Evolutionary conservation across 441 rosid species (phyloP), one percentile per base, ranked within the genome.

Genomic region (Adansonia rubrostipa): DNA sequence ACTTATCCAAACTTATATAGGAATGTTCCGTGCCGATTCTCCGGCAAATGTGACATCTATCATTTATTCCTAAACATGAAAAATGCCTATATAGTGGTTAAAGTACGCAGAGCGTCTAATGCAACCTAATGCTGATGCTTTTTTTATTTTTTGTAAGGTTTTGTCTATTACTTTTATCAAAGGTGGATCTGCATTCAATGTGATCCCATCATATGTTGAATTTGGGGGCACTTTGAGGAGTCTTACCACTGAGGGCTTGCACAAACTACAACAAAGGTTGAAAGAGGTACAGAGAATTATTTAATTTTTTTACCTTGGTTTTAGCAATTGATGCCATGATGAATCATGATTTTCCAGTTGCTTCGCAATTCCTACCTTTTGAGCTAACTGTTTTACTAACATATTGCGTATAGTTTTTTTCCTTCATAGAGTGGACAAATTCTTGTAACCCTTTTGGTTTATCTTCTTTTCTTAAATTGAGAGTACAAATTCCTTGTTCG

Each of bases 141-240:
- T n/a, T 33, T 33, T 33, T 3, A 33, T 82, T 80, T 63, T 69
- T 33, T 85, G 86, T n/a, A 84, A 95, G 97, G 96, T 95, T 62
- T 72, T 95, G 10, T 91, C 97, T 54, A 86, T 95, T 81, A 89
- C 96, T 56, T 88, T 78, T 77, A 84, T 95, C 66, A 88, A 83
- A 85, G 89, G 88, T 28, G 91, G 92, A 61, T 80, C 82, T 62
- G 86, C 90, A 60, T 75, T 84, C 65, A 89, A 87, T 71, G 84
- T 76, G 54, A 86, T 90, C 84, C 96, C 95, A 2, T 69, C 86
- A 2, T 83, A 82, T 80, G 93, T 92, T 73, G 91, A 90, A 78
- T 95, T 95, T 71, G 93, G 97, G 13, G 99, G 98, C 78, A 88
- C 97, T 61, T 70, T 93, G 83, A 89, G 99, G 84, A 90, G 97